Base-by-base conservation (phyloP, 805 yeast genomes). In the Saccharomycopsis olivae region DNA sequence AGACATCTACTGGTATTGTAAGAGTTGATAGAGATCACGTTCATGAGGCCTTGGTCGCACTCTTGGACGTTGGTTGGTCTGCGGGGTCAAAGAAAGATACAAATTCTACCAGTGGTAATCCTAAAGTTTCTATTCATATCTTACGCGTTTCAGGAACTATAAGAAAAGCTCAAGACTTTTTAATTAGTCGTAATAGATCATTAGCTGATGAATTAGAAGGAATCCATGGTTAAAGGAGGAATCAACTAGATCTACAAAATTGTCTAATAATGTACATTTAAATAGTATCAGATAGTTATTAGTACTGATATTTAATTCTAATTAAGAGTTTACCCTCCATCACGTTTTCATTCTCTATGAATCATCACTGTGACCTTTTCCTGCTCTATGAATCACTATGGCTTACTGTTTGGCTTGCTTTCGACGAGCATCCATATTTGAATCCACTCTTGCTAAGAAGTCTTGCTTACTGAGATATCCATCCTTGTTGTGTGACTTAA, bases 391-490 rank as follows among this genome's bases (percentile, higher is more conserved):
- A n/a, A n/a, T n/a, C n/a, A n/a, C n/a, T n/a, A n/a, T n/a, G n/a
- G n/a, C n/a, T n/a, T n/a, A n/a, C n/a, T n/a, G n/a, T n/a, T n/a
- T n/a, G n/a, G n/a, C n/a, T n/a, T n/a, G n/a, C 47, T 62, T 64
- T 40, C 63, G 60, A 38, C 60, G 55, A 2, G 53, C 42, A 34
- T 65, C 69, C 40, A 58, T 59, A 28, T 58, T 56, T 27, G 55
- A 49, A 38, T 82, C 88, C 20, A 86, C 84, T 47, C 94, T 68
- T 35, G 71, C 68, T 53, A 92, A 65, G 70, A 92, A 92, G 49
- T 83, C 96, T 58, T 89, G 96, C 54, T 76, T 86, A 47, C 85
- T 95, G 53, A 92, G 62, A 59, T 78, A 92, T 6, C 98, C 98
- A 38, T 78, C 92, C 64, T 83, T 88, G 56, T 87, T 88, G 54